phyloP scores from a whole-genome alignment of 2,329 filamentous ascomycete genomes.

The Colletotrichum sp. region DNA sequence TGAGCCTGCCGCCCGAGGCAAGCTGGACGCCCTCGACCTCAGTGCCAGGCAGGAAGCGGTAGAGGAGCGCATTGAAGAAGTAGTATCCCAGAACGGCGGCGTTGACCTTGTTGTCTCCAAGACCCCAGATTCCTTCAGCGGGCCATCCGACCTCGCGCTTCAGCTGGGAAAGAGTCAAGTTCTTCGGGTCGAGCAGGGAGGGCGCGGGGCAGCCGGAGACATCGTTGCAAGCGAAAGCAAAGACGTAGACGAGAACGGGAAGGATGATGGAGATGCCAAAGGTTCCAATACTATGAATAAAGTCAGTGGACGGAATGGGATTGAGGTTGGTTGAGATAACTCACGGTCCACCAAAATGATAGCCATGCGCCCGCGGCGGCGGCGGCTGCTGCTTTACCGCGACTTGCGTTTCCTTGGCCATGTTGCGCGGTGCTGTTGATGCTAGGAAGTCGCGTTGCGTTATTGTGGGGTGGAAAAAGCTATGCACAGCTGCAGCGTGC shows the following conservation, averaged over 20 bases:
- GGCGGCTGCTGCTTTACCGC: conserved; percentile 28
- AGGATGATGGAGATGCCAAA: conserved; percentile 80
- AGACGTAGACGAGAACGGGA: conserved; percentile 78
- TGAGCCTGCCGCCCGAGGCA: conserved; percentile 73
- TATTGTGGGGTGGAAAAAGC: background rate
- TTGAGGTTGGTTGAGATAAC: conserved; percentile 20
- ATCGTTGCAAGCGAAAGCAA: conserved; percentile 91
- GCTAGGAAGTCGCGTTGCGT: background rate
- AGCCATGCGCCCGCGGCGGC: conserved; percentile 40
- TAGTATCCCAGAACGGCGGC: conserved; percentile 81
- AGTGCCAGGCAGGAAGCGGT: conserved; percentile 77
- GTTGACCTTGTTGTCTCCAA: conserved; percentile 73
- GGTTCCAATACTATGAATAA: conserved; percentile 55
- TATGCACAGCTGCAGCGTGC: background rate
- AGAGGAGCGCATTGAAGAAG: conserved; percentile 74
- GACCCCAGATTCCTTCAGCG: conserved; percentile 68
- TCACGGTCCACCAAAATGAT: conserved; percentile 60
- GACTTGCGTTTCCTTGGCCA: conserved; percentile 37
- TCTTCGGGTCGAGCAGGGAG: conserved; percentile 75
- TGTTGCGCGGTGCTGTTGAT: conserved; percentile 20
- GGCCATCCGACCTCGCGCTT: conserved; percentile 87
- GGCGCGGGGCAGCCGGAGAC: conserved; percentile 89
- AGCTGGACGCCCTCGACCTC: conserved; percentile 75
- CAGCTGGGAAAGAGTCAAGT: conserved; percentile 72
- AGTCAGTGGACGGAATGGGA: background rate